Evolutionary conservation across 176 grass and related monocot genomes (phyloP).

Genomic region (Thinopyrum elongatum): DNA sequence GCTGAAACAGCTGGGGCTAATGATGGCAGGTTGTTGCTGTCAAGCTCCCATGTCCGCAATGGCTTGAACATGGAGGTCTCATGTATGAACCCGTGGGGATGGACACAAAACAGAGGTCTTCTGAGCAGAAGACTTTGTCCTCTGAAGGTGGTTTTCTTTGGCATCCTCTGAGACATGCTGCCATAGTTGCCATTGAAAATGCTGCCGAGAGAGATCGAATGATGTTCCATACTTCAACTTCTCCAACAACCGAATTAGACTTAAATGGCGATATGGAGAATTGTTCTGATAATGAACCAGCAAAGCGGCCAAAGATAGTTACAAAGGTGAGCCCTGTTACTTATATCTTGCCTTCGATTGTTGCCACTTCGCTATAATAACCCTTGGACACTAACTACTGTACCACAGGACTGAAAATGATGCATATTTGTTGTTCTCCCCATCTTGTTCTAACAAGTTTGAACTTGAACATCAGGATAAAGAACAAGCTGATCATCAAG

Average conservation of each 20-base stretch:
- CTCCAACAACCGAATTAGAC: not conserved
- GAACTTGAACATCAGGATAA: conserved; percentile 36
- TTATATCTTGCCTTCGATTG: not conserved
- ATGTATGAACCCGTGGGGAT: conserved; percentile 75
- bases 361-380: not conserved
- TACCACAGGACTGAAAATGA: not conserved
- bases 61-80: conserved; percentile 38
- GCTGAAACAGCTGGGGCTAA: not conserved
- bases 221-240: conserved; percentile 44
- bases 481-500: conserved; percentile 14
- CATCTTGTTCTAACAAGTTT: not conserved
- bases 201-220: conserved; percentile 61
- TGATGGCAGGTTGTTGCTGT: not conserved
- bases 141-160: conserved; percentile 41
- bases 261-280: conserved; percentile 28
- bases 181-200: conserved; percentile 87
- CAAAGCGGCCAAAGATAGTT: conserved; percentile 67
- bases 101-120: conserved; percentile 39
- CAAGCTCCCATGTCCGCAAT: not conserved
- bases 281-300: conserved; percentile 42
- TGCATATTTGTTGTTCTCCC: not conserved
- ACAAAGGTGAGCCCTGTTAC: conserved; percentile 43
- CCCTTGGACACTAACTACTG: not conserved
- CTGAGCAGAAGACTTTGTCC: conserved; percentile 23
- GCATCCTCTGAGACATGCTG: conserved; percentile 88